These are phyloP conservation scores for Starmerella floricola DNA, from an alignment of 805 yeast genomes.

Conservation along the genomic window DNA sequence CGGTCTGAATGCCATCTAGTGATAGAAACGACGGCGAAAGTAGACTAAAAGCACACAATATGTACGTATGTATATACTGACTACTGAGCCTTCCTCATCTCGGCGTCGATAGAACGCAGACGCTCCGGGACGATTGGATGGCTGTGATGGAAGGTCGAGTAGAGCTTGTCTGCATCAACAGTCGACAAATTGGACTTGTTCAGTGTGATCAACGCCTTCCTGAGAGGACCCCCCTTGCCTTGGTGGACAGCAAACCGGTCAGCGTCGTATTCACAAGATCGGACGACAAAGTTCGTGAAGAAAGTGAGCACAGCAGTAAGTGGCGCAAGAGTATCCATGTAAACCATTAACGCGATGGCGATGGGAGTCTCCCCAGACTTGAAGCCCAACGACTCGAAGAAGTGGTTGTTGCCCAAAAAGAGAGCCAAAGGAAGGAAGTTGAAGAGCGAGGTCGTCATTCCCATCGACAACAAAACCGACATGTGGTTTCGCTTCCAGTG, in stretches of 20 bases:
- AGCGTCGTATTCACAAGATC: conserved; percentile 89
- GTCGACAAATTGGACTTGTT: conserved; percentile 72
- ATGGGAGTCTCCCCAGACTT: conserved; percentile 47
- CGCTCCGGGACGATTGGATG: conserved; percentile 92
- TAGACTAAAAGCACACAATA: too few species aligned
- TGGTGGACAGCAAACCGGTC: conserved; percentile 69
- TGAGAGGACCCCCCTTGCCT: conserved; percentile 59
- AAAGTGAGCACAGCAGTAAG: conserved; percentile 58
- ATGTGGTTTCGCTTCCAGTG: conserved; percentile 93
- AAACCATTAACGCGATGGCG: conserved; percentile 68
- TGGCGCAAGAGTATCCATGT: conserved; percentile 68
- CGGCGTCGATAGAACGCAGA: conserved; percentile 49
- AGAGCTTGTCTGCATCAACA: conserved; percentile 83
- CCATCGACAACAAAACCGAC: conserved; percentile 54
- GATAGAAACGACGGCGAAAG: too few species aligned
- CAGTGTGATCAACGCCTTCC: conserved; percentile 59
- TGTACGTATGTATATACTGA: conserved; percentile 18
- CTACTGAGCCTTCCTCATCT: neutral
- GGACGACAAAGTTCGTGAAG: conserved; percentile 53
- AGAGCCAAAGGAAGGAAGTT: conserved; percentile 66
- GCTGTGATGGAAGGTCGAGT: conserved; percentile 75
- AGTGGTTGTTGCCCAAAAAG: conserved; percentile 65
- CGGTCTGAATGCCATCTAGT: too few species aligned
- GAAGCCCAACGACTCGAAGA: conserved; percentile 74
- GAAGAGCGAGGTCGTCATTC: conserved; percentile 51